Base-by-base conservation (phyloP, 371 early-diverging fungal species). In the Entomophthora muscae region DNA sequence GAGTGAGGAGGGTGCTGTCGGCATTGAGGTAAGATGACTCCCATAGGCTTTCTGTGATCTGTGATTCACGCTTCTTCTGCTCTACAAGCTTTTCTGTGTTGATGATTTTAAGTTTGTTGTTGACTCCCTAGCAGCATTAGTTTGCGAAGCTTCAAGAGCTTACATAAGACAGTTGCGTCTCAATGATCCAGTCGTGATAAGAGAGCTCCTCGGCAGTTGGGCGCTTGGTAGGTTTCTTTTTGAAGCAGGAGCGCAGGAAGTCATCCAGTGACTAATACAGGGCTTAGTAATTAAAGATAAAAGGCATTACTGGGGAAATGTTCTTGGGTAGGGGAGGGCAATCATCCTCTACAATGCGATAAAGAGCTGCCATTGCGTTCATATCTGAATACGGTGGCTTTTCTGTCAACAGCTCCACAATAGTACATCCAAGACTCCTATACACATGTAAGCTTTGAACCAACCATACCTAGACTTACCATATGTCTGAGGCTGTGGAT, bases 281-380 rank as follows among this genome's bases (percentile, higher is more conserved):
- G 10, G 10, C 21, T 24, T 2, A 2, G 27, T 21, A 57, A 31
- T 24, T 0, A 42, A 51, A 1, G 55, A 2, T 7, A 24, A 22
- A 24, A 63, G 71, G 72, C 74, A 32, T 66, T 42, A 42, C 42
- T 42, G 31, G 23, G 52, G 92, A 89, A 1, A 91, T 79, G 23
- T 76, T 77, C 21, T 78, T 82, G 2, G 93, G 93, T n/a, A 93
- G 66, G 13, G 93, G 92, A n/a, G 92, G 88, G 55, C 77, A 74
- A 12, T 82, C 83, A 68, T 89, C 93, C 70, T 93, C 91, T 1
- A 93, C 94, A 63, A 93, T 93, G 53, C 82, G 84, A 72, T 88
- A 93, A 64, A 93, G 79, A 13, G 90, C 89, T 2, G 90, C 80
- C 91, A 92, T 89, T 28, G 86, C 77, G 32, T 86, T 75, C 63